phyloP scores from a whole-genome alignment of 1,284 basidiomycete genomes.

The Wolfiporia cocos region DNA sequence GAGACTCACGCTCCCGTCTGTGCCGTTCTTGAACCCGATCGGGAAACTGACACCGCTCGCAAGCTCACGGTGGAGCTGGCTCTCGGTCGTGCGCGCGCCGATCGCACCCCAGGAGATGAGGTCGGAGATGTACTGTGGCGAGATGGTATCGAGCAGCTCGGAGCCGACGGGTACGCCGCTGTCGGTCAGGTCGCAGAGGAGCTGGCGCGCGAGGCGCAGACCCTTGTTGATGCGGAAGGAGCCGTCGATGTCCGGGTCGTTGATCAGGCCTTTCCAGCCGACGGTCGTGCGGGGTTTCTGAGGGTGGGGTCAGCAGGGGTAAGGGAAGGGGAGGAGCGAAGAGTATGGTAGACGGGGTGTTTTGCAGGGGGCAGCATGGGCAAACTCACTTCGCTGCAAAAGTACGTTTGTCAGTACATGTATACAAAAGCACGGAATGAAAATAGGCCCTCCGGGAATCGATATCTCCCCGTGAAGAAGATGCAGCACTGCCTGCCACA shows the following conservation, averaged over 20 bases:
- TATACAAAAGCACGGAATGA: too few relatives aligned
- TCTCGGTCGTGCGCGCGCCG: slow-evolving; percentile 94
- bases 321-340: background rate
- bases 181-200: slow-evolving; percentile 87
- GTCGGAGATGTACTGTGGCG: slow-evolving; percentile 78
- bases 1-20: slow-evolving; percentile 77
- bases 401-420: too few relatives aligned
- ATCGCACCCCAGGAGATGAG: slow-evolving; percentile 97
- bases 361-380: too few relatives aligned
- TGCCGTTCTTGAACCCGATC: slow-evolving; percentile 99
- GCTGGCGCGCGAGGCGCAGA: slow-evolving; percentile 78
- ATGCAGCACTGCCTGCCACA: too few relatives aligned
- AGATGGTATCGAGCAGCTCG: slow-evolving; percentile 93
- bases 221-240: slow-evolving; percentile 98
- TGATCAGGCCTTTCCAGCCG: slow-evolving; percentile 86
- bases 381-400: too few relatives aligned
- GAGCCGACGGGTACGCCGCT: slow-evolving; percentile 90
- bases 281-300: slow-evolving; percentile 87
- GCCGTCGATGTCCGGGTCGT: slow-evolving; percentile 90
- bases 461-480: too few relatives aligned
- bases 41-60: slow-evolving; percentile 88
- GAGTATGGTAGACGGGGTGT: slow-evolving; percentile 11
- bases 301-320: background rate
- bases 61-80: slow-evolving; percentile 90
- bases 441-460: too few relatives aligned